Evolutionary conservation across 2,329 filamentous ascomycete genomes (phyloP), one percentile per base, ranked within the genome.

Genomic region (Chlorencoelia australis): DNA sequence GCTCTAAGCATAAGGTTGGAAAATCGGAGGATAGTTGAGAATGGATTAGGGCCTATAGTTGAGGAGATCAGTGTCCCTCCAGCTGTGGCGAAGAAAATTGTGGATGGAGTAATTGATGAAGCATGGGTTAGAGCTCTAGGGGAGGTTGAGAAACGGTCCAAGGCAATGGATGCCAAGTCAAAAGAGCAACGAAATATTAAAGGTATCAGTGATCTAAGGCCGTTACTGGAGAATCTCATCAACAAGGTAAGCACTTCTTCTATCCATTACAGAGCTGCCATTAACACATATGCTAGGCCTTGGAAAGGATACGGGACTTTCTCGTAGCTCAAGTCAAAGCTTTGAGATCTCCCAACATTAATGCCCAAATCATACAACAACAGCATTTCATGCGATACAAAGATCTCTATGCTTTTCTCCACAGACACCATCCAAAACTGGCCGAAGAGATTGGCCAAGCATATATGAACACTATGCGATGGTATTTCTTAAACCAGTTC

Each of bases 381-480:
- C 85, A 94, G 55, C 83, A 81, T 41, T 87, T 98, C 50, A 65
- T 95, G 32, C 80, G 75, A 49, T 94, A 87, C 64, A 94, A 85
- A 57, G 87, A 94, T 21, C 65, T 95, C 0, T 98, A 80, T 59
- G 70, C 75, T 5, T 98, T 96, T 54, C 68, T 98, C 20, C 77
- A 85, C 41, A 79, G 75, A 49, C 82, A 89, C 47, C 87, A 96
- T 51, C 67, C 82, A 1, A 69, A 75, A n/a, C 73, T 98, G 5
- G 86, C 85, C 7, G 80, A 88, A 35, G 85, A 98, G 59, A 94
- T 98, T 46, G 79, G 79, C 7, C 82, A 86, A 56, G 91, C 93
- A 3, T 98, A 98, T 54, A 80, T 93, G 64, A 94, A 95, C 58
- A 98, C 93, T 0, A 98, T 98, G 86, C 77, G 87, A 35, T 98